phyloP scores from a whole-genome alignment of 148 eudicot species.

The Chenopodium quinoa region DNA sequence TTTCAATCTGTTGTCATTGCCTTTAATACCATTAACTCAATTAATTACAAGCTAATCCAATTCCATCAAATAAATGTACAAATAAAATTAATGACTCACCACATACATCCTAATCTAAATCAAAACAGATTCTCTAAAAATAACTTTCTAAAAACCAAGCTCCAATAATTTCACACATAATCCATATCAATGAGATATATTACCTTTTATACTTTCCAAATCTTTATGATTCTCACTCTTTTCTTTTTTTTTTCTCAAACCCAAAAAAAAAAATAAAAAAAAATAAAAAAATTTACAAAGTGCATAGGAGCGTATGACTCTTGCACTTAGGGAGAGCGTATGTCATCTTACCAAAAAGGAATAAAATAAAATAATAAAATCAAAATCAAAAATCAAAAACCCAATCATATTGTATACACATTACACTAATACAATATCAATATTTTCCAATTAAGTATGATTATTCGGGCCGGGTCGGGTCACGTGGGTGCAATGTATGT shows the following conservation, averaged over 20 bases:
- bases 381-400: not conserved
- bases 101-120: no score
- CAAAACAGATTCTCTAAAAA: no score
- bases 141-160: no score
- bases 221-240: not conserved
- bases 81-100: no score
- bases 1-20: no score
- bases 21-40: no score
- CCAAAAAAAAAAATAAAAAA: no score
- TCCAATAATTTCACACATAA: no score
- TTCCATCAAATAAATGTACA: no score
- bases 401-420: slow-evolving; percentile 8
- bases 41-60: no score
- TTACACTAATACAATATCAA: not conserved
- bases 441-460: not conserved
- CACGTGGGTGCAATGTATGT: not conserved
- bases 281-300: not conserved
- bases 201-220: not conserved
- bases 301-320: slow-evolving; percentile 19
- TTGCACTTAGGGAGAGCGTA: slow-evolving; percentile 22
- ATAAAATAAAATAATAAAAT: not conserved
- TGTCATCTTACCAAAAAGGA: slow-evolving; percentile 9
- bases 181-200: not conserved
- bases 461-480: not conserved
- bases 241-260: no score